phyloP scores from a whole-genome alignment of 306 rosid genomes.

The Quercus parvula region DNA sequence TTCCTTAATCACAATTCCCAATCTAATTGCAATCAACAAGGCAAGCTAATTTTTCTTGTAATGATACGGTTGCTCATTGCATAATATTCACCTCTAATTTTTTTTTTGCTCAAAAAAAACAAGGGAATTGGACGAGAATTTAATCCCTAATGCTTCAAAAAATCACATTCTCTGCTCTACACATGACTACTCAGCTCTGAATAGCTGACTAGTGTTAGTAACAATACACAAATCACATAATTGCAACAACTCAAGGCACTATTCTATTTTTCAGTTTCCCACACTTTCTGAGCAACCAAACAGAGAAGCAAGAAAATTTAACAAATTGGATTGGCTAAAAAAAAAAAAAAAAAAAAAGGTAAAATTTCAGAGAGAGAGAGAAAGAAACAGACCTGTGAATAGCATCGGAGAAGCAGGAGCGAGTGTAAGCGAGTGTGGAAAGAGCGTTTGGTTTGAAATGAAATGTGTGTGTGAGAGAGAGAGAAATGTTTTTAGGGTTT shows the following conservation, averaged over 20 bases:
- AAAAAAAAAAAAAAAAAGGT: too few species aligned
- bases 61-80: too few species aligned
- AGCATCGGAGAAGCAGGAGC: constrained; percentile 6
- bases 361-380: background rate
- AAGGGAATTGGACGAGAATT: background rate
- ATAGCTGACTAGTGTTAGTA: background rate
- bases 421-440: constrained; percentile 4
- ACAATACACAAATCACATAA: too few species aligned
- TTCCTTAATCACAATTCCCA: background rate
- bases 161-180: background rate
- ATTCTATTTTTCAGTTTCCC: too few species aligned
- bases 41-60: background rate
- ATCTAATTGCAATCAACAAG: background rate
- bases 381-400: background rate
- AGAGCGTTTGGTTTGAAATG: background rate
- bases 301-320: background rate
- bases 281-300: too few species aligned
- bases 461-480: background rate
- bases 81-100: too few species aligned
- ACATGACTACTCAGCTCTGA: background rate
- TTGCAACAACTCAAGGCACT: too few species aligned
- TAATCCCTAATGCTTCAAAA: too few species aligned
- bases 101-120: too few species aligned
- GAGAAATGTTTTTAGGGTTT: constrained; percentile 4
- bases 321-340: background rate